Evolutionary conservation across 2,329 filamentous ascomycete species (phyloP), one percentile per base, ranked within the genome.

Genomic region (Thielaviopsis ethacetica): DNA sequence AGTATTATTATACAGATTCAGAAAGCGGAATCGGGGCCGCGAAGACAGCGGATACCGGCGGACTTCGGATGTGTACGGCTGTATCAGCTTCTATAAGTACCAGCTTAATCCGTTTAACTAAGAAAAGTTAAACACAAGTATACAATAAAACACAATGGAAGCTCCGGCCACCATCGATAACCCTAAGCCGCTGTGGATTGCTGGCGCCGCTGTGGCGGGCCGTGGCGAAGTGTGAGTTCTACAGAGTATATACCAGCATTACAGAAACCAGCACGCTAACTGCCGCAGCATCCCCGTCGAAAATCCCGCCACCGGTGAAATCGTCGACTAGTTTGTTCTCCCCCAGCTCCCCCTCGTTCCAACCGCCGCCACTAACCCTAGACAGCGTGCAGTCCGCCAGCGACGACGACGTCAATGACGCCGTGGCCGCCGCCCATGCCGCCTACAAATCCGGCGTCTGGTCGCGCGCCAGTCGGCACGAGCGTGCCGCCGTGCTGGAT

Each of bases 301-400:
- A 63, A 72, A 81, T 63, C 79, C 79, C 15, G 71, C 78, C 0
- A 79, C 72, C 0, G 75, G 76, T 21, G 72, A 79, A 54, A 69
- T 76, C 6, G 77, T 81, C 60, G 75, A 77, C 44, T 65, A 73
- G 75, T 77, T 65, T 67, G 71, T 67, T 17, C 21, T n/a, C 6
- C 12, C 34, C 10, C n/a, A 3, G 2, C 6, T 9, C 34, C 19
- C 19, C 21, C 50, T n/a, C 51, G 10, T 5, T 26, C 7, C 21
- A 13, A 5, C 19, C 24, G 26, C 19, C 19, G 22, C 5, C 10
- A 10, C 53, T 58, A 47, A 61, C 52, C 34, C n/a, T 15, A n/a
- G 17, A 12, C 9, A 57, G 54, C 27, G 58, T 59, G 9, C 57
- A 57, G 27, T 62, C 60, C n/a, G 77, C 77, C 5, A 72, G 68